Evolutionary conservation across 176 grass and related monocot species (phyloP).

Genomic region (Juncus effusus): DNA sequence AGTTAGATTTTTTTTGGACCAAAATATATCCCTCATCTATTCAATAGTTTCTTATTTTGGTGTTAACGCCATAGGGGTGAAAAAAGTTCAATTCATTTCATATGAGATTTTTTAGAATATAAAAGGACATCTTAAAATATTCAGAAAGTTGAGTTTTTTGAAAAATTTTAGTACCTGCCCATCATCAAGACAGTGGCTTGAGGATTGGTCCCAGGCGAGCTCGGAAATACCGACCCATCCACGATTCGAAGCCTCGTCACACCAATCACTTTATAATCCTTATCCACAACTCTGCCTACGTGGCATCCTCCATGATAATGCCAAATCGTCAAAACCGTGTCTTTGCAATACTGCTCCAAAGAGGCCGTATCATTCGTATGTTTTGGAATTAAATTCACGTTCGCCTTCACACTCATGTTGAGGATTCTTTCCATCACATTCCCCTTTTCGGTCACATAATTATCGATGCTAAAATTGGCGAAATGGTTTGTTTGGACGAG

Average conservation of each 20-base stretch:
- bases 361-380: constrained; percentile 71
- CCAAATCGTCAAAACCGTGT: constrained; percentile 85
- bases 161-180: constrained; percentile 52
- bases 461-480: constrained; percentile 31
- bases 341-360: constrained; percentile 83
- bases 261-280: constrained; percentile 46
- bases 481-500: constrained; percentile 67
- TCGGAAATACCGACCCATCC: constrained; percentile 61
- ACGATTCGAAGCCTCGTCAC: constrained; percentile 50
- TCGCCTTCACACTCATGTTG: constrained; percentile 71
- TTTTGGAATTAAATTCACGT: constrained; percentile 83
- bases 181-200: constrained; percentile 93
- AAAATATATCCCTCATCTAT: too few relatives aligned
- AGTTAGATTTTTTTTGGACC: too few relatives aligned
- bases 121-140: too few relatives aligned
- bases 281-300: constrained; percentile 75
- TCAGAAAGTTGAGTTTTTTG: neutral
- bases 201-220: constrained; percentile 78
- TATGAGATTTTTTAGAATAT: neutral
- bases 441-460: constrained; percentile 19
- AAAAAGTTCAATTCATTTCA: neutral
- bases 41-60: neutral
- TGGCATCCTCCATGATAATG: constrained; percentile 87
- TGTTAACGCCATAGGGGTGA: neutral
- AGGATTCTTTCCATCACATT: constrained; percentile 61